These are phyloP conservation scores for Pochonia chlamydosporia DNA, from an alignment of 2,329 filamentous ascomycete species.

Conservation along the genomic window DNA sequence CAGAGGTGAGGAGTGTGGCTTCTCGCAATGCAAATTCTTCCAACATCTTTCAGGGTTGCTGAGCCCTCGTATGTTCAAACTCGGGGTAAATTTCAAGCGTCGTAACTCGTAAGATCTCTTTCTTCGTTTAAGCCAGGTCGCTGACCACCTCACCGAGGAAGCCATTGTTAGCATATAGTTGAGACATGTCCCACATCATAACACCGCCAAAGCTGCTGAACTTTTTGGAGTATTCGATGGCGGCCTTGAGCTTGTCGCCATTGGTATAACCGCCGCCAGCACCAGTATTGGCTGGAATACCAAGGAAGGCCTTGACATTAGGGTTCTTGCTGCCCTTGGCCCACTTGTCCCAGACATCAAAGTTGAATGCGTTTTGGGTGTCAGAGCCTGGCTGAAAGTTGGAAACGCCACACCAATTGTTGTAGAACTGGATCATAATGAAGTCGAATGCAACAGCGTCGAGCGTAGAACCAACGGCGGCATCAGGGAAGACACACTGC, in stretches of 20 bases:
- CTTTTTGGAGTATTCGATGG: constrained; percentile 47
- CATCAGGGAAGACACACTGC: constrained; percentile 62
- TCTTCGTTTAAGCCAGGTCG: constrained; percentile 18
- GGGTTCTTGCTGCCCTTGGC: constrained; percentile 51
- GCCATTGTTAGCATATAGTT: constrained; percentile 50
- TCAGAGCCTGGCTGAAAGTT: constrained; percentile 39
- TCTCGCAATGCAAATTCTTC: too few relatives aligned
- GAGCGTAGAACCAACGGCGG: constrained; percentile 51
- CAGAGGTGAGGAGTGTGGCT: too few relatives aligned
- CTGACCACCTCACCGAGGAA: constrained; percentile 43
- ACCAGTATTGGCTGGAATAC: constrained; percentile 49
- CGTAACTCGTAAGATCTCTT: background rate
- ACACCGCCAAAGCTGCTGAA: constrained; percentile 60
- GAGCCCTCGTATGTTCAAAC: too few relatives aligned
- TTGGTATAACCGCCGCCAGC: constrained; percentile 52
- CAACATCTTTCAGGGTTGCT: too few relatives aligned
- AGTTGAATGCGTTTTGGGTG: constrained; percentile 53
- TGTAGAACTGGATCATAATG: constrained; percentile 62
- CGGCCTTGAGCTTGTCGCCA: constrained; percentile 36
- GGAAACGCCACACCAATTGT: constrained; percentile 59
- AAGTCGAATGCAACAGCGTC: constrained; percentile 52
- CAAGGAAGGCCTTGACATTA: constrained; percentile 55
- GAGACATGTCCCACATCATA: constrained; percentile 65
- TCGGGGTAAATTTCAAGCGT: background rate
- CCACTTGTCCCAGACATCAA: constrained; percentile 60